Conservation (phyloP, 2,329 filamentous ascomycete genomes). For the Allantophomopsis lycopodina region DNA sequence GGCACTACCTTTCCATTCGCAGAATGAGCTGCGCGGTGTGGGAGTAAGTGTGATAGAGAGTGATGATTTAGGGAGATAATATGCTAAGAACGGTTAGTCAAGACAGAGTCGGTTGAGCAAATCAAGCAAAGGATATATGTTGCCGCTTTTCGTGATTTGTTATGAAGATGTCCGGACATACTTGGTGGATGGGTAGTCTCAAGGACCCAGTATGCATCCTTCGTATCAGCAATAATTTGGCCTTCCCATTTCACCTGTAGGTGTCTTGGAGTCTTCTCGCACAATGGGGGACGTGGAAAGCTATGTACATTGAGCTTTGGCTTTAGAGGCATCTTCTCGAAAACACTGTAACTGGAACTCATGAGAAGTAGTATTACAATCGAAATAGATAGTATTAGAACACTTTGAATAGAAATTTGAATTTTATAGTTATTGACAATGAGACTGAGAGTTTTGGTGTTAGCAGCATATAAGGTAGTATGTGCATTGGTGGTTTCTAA, state of each 20-base stretch:
- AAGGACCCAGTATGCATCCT: slow-evolving; percentile 44
- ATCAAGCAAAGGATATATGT: too few species aligned
- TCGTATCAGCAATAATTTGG: slow-evolving; percentile 41
- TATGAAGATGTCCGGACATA: slow-evolving; percentile 10
- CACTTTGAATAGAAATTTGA: too few species aligned
- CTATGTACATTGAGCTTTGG: slow-evolving; percentile 37
- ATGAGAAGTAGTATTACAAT: background rate
- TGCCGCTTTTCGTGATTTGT: too few species aligned
- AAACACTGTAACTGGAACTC: slow-evolving; percentile 2
- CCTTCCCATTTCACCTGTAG: slow-evolving; percentile 41
- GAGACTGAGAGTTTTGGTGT: too few species aligned
- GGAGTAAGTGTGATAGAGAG: slow-evolving; percentile 30
- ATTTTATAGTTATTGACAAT: too few species aligned
- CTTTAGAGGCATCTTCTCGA: slow-evolving; percentile 22
- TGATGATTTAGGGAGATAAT: slow-evolving; percentile 40
- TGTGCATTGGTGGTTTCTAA: too few species aligned
- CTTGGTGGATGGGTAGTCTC: slow-evolving; percentile 50
- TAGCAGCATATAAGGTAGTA: too few species aligned
- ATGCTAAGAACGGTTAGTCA: slow-evolving; percentile 24
- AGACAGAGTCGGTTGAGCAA: background rate
- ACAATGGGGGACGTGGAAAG: slow-evolving; percentile 42
- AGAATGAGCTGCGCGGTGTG: slow-evolving; percentile 32
- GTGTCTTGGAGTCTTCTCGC: slow-evolving; percentile 38
- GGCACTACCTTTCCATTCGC: slow-evolving; percentile 47
- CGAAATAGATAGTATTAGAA: too few species aligned